Base-by-base conservation (phyloP, 345 rosid genomes). In the Isatis tinctoria region DNA sequence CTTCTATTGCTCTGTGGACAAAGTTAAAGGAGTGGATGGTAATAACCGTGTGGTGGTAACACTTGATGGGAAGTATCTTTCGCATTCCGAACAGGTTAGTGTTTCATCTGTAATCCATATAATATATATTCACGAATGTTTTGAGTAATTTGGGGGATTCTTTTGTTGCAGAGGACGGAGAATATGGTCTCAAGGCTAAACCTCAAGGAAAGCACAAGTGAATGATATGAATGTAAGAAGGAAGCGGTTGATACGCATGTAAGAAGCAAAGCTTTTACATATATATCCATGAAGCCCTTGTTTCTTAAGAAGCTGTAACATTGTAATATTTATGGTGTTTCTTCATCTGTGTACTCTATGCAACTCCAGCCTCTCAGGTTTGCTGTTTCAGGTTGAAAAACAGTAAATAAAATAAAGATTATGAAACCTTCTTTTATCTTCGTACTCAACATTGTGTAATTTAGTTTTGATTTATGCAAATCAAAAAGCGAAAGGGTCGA, bases 1-100 rank as follows among this genome's bases (percentile, higher is more conserved):
- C 66, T 93, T 89, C 81, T 87, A 87, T 82, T 91, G 97, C 85
- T 91, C 98, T 0, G 98, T 93, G 10, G 96, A 93, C 85, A 91
- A 91, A 82, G 81, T 87, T 60, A 85, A 84, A 81, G 94, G 91
- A 3, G 88, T 84, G 43, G 96, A 93, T 69, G 98, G 98, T 53
- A 88, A 93, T 41, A 88, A 89, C 39, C 96, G 96, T 0, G 96
- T 79, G 3, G 89, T 91, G 3, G 66, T 93, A 66, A 91, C 98
- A 43, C 82, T 93, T 73, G 97, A 93, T 58, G 97, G 97, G 59
- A 93, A 91, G 82, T 93, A 88, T 83, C 84, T 93, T 67, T 84
- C 97, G 14, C 75, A 86, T 37, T 65, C 79, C 0, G 98, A 91
- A 81, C 97, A 91, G 96, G 96, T 90, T 20, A n/a, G 87, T 76